Conservation (phyloP, 2,329 filamentous ascomycete genomes). For the Dothidotthia symphoricarpi region DNA sequence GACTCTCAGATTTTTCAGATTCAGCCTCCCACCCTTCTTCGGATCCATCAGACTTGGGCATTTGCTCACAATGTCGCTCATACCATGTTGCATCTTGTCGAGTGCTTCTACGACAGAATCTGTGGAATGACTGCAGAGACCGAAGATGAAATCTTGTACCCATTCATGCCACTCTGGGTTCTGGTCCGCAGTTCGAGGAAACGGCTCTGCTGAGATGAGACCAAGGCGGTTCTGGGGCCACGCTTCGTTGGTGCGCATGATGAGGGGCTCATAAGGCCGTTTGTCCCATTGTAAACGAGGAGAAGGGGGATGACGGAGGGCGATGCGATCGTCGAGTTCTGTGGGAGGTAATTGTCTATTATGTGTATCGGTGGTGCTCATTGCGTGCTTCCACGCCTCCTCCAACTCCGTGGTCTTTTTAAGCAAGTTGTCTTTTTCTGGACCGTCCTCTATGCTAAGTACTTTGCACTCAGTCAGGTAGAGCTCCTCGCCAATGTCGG, state of each 20-base stretch:
- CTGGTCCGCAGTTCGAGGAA: constrained; percentile 22
- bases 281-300: constrained; percentile 59
- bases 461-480: constrained; percentile 31
- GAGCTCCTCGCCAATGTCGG: constrained; percentile 27
- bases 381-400: constrained; percentile 9
- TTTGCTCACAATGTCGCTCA: constrained; percentile 25
- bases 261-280: constrained; percentile 68
- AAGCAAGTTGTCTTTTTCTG: constrained; percentile 19
- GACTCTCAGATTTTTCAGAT: constrained; percentile 31
- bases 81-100: constrained; percentile 31
- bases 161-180: constrained; percentile 22
- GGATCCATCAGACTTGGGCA: constrained; percentile 32
- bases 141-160: constrained; percentile 30
- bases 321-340: constrained; percentile 32
- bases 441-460: constrained; percentile 20
- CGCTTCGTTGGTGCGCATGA: constrained; percentile 60
- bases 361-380: constrained; percentile 4
- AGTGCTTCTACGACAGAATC: constrained; percentile 20
- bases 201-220: constrained; percentile 68
- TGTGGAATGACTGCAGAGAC: constrained; percentile 10
- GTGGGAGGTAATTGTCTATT: constrained; percentile 5
- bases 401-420: constrained; percentile 42
- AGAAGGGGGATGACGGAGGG: constrained; percentile 17
- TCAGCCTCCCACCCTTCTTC: constrained; percentile 31
- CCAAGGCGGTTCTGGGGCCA: constrained; percentile 59